Conservation (phyloP, 2,329 filamentous ascomycete species). For the Drechmeria coniospora region DNA sequence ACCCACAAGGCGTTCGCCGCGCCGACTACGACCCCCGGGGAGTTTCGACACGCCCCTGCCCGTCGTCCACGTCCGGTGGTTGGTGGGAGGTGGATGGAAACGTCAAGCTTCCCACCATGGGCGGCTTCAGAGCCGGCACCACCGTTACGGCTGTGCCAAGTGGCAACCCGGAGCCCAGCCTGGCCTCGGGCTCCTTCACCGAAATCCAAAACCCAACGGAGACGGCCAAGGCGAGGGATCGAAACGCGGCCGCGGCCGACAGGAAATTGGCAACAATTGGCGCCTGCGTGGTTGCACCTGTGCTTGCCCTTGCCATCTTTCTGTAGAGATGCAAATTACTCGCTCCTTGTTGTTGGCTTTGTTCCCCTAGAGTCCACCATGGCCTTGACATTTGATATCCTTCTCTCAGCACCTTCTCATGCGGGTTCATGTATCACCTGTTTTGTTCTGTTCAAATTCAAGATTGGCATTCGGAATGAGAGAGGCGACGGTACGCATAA, state of each 20-base stretch:
- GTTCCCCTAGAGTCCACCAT: too few species aligned
- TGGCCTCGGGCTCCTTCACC: background rate
- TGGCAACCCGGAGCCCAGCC: background rate
- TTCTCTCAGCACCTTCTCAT: too few species aligned
- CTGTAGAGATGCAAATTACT: conserved; percentile 3
- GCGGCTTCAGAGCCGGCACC: conserved; percentile 16
- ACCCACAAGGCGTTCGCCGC: conserved; percentile 51
- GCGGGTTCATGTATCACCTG: background rate
- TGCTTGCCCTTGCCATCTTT: conserved; percentile 12
- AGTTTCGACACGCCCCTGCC: conserved; percentile 52
- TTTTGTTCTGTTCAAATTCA: background rate
- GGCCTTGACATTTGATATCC: too few species aligned
- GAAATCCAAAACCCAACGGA: background rate
- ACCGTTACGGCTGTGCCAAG: conserved; percentile 2
- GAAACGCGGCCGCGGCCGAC: conserved; percentile 9
- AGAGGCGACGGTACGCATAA: too few species aligned
- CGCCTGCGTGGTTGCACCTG: conserved; percentile 12
- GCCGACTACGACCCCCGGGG: conserved; percentile 48
- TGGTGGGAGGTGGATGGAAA: conserved; percentile 73
- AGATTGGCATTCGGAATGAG: background rate
- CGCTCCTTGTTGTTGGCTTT: too few species aligned
- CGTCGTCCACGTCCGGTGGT: conserved; percentile 47
- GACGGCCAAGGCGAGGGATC: conserved; percentile 4
- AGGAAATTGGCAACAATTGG: conserved; percentile 13
- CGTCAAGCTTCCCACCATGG: conserved; percentile 53